These are phyloP conservation scores for Eremothecium gossypii DNA, from an alignment of 1,139 yeast species.

Conservation along the genomic window DNA sequence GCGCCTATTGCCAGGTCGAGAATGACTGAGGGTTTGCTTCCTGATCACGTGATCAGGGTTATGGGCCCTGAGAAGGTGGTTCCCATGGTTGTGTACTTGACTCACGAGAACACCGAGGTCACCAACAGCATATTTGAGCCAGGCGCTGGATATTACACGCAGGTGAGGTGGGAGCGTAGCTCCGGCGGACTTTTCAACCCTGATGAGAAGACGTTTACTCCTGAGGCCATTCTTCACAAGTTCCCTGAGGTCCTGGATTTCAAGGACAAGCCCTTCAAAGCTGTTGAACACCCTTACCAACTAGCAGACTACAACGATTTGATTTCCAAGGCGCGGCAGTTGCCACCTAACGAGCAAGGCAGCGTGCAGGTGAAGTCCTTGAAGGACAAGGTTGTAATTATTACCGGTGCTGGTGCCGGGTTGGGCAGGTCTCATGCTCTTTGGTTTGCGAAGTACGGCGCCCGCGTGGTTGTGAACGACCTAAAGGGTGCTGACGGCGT, in stretches of 20 bases:
- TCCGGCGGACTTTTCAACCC: slow-evolving; percentile 81
- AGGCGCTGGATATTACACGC: slow-evolving; percentile 90
- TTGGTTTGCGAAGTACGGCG: slow-evolving; percentile 82
- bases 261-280: slow-evolving; percentile 44
- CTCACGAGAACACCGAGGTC: slow-evolving; percentile 50
- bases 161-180: slow-evolving; percentile 91
- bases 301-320: slow-evolving; percentile 53
- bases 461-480: slow-evolving; percentile 91
- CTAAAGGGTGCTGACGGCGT: slow-evolving; percentile 66
- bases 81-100: slow-evolving; percentile 75
- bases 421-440: slow-evolving; percentile 87
- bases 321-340: slow-evolving; percentile 41
- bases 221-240: slow-evolving; percentile 71
- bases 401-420: slow-evolving; percentile 96
- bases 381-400: slow-evolving; percentile 76
- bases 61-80: slow-evolving; percentile 84
- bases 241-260: slow-evolving; percentile 60
- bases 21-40: slow-evolving; percentile 88
- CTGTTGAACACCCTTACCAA: slow-evolving; percentile 57
- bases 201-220: slow-evolving; percentile 57
- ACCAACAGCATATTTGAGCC: slow-evolving; percentile 80
- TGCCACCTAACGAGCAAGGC: slow-evolving; percentile 46
- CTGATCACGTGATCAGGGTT: slow-evolving; percentile 72
- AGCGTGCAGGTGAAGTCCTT: slow-evolving; percentile 47
- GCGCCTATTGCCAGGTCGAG: slow-evolving; percentile 94